phyloP scores from a whole-genome alignment of 2,329 filamentous ascomycete species.

The Apiospora malaysiana region DNA sequence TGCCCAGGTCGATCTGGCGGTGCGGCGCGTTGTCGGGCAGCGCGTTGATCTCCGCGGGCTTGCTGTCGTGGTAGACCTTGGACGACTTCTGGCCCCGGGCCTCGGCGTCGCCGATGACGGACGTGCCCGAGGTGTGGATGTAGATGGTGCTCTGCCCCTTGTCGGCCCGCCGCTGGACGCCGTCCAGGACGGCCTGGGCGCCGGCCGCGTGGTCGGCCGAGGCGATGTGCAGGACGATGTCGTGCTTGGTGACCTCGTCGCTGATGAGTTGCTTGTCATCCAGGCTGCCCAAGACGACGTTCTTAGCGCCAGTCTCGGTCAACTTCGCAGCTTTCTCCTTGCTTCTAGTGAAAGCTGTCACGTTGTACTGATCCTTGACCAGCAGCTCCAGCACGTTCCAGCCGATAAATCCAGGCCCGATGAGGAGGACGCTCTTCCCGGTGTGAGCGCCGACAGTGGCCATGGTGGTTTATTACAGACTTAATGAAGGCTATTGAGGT shows the following conservation, averaged over 20 bases:
- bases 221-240: constrained; percentile 55
- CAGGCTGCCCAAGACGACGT: constrained; percentile 47
- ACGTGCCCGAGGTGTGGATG: constrained; percentile 55
- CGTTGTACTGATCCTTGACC: constrained; percentile 45
- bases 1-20: constrained; percentile 51
- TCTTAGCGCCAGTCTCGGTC: constrained; percentile 41
- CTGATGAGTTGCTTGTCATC: constrained; percentile 47
- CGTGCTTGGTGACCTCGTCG: constrained; percentile 42
- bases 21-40: constrained; percentile 50
- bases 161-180: constrained; percentile 45
- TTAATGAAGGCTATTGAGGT: background rate
- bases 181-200: constrained; percentile 50
- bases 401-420: constrained; percentile 55
- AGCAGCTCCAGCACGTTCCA: constrained; percentile 52
- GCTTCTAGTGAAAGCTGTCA: constrained; percentile 50
- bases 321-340: constrained; percentile 44
- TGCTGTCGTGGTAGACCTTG: constrained; percentile 50
- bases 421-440: constrained; percentile 45
- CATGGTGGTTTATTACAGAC: background rate
- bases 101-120: constrained; percentile 45
- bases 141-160: constrained; percentile 48
- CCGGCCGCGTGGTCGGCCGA: constrained; percentile 54
- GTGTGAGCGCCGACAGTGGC: background rate
- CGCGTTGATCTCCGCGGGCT: constrained; percentile 46
- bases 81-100: constrained; percentile 41